A percentile compares a stretch with the other conserved stretches of the same genome.
Evolutionary conservation across 495 filamentous ascomycete species (phyloP).

Genomic region (Daldinia grandis): DNA sequence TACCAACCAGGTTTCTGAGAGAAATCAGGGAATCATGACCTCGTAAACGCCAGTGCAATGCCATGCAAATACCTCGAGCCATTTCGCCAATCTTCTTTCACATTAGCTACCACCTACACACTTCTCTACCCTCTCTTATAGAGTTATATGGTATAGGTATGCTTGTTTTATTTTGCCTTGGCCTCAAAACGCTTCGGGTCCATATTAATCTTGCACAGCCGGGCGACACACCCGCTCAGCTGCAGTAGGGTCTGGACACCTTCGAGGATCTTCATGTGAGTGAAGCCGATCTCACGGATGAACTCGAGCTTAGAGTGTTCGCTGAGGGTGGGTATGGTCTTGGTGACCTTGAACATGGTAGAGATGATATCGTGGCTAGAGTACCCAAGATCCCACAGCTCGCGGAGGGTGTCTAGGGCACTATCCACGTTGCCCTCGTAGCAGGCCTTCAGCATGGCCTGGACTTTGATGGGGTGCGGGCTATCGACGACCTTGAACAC

Average conservation of each 20-base stretch:
- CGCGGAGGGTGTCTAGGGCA: slow-evolving; percentile 85
- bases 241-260: slow-evolving; percentile 95
- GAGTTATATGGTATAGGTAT: not conserved
- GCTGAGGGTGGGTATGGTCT: slow-evolving; percentile 86
- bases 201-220: slow-evolving; percentile 95
- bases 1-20: slow-evolving; percentile 4
- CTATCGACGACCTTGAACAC: slow-evolving; percentile 98
- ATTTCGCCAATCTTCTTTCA: slow-evolving; percentile 23
- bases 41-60: slow-evolving; percentile 41
- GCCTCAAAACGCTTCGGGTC: slow-evolving; percentile 82
- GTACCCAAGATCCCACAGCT: slow-evolving; percentile 94
- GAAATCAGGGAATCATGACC: slow-evolving; percentile 16
- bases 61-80: slow-evolving; percentile 37
- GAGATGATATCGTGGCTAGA: slow-evolving; percentile 96
- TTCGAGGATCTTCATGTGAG: slow-evolving; percentile 98
- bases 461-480: slow-evolving; percentile 96
- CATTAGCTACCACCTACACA: too few relatives aligned
- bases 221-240: slow-evolving; percentile 87
- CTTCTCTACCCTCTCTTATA: slow-evolving; percentile 5
- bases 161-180: slow-evolving; percentile 50
- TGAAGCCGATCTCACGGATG: slow-evolving; percentile 97
- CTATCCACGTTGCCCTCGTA: slow-evolving; percentile 89
- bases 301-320: slow-evolving; percentile 96
- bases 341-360: slow-evolving; percentile 99
- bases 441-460: slow-evolving; percentile 97